Conservation (phyloP, 768 basidiomycete genomes). For the Leccinum broughii region DNA sequence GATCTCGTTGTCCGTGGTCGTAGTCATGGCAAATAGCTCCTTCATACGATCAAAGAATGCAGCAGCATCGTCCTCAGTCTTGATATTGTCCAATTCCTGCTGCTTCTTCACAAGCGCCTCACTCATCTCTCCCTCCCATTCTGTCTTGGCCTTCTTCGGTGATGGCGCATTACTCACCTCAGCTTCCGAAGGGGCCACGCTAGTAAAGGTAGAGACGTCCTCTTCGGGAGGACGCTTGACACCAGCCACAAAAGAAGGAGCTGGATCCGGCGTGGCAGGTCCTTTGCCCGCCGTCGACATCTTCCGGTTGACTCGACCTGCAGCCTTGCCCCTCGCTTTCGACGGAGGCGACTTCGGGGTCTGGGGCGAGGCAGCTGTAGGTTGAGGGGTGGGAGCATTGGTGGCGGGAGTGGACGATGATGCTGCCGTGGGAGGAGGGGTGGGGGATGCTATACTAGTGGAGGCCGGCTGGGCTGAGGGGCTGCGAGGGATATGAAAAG, state of each 20-base stretch:
- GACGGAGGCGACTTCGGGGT: conserved; percentile 71
- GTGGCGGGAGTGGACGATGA: conserved; percentile 54
- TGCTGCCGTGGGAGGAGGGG: conserved; percentile 46
- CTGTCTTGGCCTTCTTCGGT: conserved; percentile 69
- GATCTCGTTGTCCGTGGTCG: conserved; percentile 40
- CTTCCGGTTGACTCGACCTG: conserved; percentile 30
- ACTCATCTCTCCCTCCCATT: conserved; percentile 64
- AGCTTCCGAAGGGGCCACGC: conserved; percentile 33
- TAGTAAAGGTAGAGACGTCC: conserved; percentile 26
- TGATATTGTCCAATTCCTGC: conserved; percentile 45
- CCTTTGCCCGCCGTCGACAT: conserved; percentile 33
- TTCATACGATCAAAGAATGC: conserved; percentile 65
- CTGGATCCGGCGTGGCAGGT: conserved; percentile 38
- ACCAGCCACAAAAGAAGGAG: conserved; percentile 26
- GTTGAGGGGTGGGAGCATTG: conserved; percentile 40
- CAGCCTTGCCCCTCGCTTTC: conserved; percentile 47
- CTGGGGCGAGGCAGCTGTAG: conserved; percentile 56
- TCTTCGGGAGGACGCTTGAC: conserved; percentile 41
- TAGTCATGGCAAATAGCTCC: conserved; percentile 57
- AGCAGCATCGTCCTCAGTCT: conserved; percentile 66
- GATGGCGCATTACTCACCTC: conserved; percentile 53
- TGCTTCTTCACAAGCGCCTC: conserved; percentile 46
- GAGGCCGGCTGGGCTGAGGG: conserved; percentile 22
- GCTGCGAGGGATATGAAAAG: conserved; percentile 21
- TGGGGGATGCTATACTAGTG: conserved; percentile 30